Evolutionary conservation across 2,329 filamentous ascomycete species (phyloP).

Genomic region (Penicillium sp.): DNA sequence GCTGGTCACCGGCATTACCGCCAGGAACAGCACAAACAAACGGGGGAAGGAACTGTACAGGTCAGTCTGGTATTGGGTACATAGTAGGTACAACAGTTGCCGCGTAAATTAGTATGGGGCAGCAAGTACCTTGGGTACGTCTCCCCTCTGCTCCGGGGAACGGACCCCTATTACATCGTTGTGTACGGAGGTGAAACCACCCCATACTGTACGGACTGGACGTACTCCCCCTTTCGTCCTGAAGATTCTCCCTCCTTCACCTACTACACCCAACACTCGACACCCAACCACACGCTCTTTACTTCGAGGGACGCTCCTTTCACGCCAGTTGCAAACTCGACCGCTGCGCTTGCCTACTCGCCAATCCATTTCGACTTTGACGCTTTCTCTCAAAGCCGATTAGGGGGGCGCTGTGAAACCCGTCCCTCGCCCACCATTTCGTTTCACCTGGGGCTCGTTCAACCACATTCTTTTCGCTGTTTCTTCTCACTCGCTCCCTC

Average conservation of each 20-base stretch:
- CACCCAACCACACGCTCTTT: constrained; percentile 24
- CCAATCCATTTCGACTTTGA: constrained; percentile 2
- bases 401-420: constrained; percentile 7
- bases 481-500: background rate
- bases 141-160: constrained; percentile 11
- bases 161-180: constrained; percentile 22
- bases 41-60: background rate
- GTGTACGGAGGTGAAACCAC: constrained; percentile 6
- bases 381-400: constrained; percentile 10
- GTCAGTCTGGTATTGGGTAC: background rate
- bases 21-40: constrained; percentile 6
- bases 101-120: background rate
- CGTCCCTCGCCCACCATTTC: background rate
- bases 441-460: constrained; percentile 3
- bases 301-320: constrained; percentile 7
- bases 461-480: constrained; percentile 14
- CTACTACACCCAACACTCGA: constrained; percentile 8
- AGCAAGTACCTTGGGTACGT: constrained; percentile 3
- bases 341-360: background rate
- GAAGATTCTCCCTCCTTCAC: constrained; percentile 14
- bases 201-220: constrained; percentile 9
- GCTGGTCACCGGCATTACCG: constrained; percentile 9
- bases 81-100: too few relatives aligned
- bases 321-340: constrained; percentile 1
- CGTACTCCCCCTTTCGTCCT: constrained; percentile 15